Conservation (phyloP, 768 basidiomycete species). For the Boletus sp. region DNA sequence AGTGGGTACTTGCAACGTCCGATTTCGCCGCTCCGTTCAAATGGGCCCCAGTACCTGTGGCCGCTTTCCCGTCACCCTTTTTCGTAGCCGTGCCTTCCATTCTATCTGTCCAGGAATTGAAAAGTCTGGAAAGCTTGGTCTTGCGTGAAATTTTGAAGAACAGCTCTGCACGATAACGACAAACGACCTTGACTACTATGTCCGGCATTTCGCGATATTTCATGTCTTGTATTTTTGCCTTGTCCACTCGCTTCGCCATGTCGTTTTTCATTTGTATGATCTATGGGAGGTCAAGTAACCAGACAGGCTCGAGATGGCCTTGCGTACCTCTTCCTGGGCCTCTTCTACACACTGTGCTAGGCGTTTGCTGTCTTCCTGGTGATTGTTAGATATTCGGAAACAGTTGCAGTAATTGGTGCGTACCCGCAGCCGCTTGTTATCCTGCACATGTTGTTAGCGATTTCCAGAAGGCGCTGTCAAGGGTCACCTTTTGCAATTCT, state of each 20-base stretch:
- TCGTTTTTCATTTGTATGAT: slow-evolving; percentile 80
- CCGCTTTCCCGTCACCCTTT: slow-evolving; percentile 40
- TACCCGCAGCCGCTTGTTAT: slow-evolving; percentile 87
- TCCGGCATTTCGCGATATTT: slow-evolving; percentile 88
- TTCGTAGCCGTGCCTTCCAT: slow-evolving; percentile 66
- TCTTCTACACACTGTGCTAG: slow-evolving; percentile 80
- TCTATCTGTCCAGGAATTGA: slow-evolving; percentile 85
- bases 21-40: slow-evolving; percentile 52
- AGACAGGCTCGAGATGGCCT: not conserved
- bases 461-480: slow-evolving; percentile 5
- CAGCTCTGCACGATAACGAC: slow-evolving; percentile 85
- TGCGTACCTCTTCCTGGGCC: slow-evolving; percentile 74
- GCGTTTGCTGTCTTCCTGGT: slow-evolving; percentile 82
- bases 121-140: slow-evolving; percentile 78
- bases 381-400: slow-evolving; percentile 22
- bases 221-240: slow-evolving; percentile 72
- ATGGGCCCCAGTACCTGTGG: slow-evolving; percentile 24
- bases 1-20: slow-evolving; percentile 47
- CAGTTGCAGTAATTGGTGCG: slow-evolving; percentile 22
- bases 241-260: slow-evolving; percentile 77
- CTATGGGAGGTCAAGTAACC: slow-evolving; percentile 35
- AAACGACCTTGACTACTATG: slow-evolving; percentile 85
- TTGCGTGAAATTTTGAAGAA: slow-evolving; percentile 94
- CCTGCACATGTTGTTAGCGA: slow-evolving; percentile 44
- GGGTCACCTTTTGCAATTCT: slow-evolving; percentile 79